phyloP scores from a whole-genome alignment of 495 filamentous ascomycete genomes.

The Xylaria castorea region DNA sequence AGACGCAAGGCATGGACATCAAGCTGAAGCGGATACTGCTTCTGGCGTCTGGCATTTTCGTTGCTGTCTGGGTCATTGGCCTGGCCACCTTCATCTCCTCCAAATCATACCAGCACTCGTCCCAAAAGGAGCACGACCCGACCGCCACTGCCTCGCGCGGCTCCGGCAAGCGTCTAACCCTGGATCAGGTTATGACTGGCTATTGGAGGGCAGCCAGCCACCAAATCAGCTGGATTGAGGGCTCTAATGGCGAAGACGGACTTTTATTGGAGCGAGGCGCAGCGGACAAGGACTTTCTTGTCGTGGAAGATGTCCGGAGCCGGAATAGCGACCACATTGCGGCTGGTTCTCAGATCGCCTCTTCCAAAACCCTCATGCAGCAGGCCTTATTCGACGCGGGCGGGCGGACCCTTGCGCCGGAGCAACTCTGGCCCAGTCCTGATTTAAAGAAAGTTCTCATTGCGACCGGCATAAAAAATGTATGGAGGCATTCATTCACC shows the following conservation, averaged over 20 bases:
- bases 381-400: conserved; percentile 64
- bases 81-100: conserved; percentile 74
- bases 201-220: conserved; percentile 73
- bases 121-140: conserved; percentile 69
- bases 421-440: conserved; percentile 74
- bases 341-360: conserved; percentile 41
- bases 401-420: conserved; percentile 57
- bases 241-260: conserved; percentile 85
- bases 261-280: conserved; percentile 72
- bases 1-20: conserved; percentile 59
- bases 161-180: conserved; percentile 76
- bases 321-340: conserved; percentile 41
- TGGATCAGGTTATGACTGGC: conserved; percentile 79
- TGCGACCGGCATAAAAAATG: conserved; percentile 69
- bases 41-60: conserved; percentile 67
- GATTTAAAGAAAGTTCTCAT: conserved; percentile 86
- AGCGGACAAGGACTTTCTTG: conserved; percentile 69
- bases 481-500: conserved; percentile 89
- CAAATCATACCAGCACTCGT: conserved; percentile 68
- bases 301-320: conserved; percentile 84
- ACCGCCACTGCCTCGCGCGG: conserved; percentile 67
- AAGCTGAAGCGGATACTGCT: conserved; percentile 71
- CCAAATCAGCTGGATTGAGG: conserved; percentile 85
- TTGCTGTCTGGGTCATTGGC: conserved; percentile 81
- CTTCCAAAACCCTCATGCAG: conserved; percentile 74